phyloP scores from a whole-genome alignment of 768 basidiomycete species.

The Termitomyces sp. region DNA sequence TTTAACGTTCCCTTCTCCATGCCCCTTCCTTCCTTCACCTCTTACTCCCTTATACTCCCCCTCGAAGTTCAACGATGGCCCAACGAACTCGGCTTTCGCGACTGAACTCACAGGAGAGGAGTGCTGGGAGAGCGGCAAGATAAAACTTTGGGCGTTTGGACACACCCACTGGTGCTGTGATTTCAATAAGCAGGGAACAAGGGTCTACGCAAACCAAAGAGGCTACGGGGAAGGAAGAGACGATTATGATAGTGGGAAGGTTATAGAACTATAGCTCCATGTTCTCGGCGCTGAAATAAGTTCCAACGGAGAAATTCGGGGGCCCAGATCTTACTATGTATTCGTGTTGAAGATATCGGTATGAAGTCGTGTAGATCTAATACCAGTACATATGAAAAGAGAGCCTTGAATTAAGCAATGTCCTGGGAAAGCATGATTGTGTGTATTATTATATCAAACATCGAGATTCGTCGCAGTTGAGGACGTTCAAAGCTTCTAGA shows the following conservation, averaged over 20 bases:
- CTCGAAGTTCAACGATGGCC: constrained; percentile 18
- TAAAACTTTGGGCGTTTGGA: constrained; percentile 34
- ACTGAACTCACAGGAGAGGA: constrained; percentile 22
- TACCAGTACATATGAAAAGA: neutral
- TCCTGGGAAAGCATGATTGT: neutral
- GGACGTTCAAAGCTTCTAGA: neutral
- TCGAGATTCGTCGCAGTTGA: neutral
- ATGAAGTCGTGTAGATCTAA: no score
- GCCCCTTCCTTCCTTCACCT: no score
- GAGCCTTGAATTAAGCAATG: neutral
- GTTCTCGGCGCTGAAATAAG: no score
- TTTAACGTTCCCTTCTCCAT: no score
- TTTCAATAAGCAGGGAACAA: constrained; percentile 24
- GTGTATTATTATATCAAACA: neutral
- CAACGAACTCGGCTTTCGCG: constrained; percentile 23
- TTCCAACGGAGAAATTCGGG: no score
- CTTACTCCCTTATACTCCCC: no score
- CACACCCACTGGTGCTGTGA: constrained; percentile 37
- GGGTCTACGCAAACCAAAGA: constrained; percentile 31
- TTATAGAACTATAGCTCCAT: neutral
- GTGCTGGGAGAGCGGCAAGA: constrained; percentile 21
- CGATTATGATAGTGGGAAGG: neutral
- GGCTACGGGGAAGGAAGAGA: constrained; percentile 14
- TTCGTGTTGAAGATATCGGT: neutral
- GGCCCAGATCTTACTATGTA: no score